Base-by-base conservation (phyloP, 1,139 yeast genomes). In the Debaryomycetaceae sp. region DNA sequence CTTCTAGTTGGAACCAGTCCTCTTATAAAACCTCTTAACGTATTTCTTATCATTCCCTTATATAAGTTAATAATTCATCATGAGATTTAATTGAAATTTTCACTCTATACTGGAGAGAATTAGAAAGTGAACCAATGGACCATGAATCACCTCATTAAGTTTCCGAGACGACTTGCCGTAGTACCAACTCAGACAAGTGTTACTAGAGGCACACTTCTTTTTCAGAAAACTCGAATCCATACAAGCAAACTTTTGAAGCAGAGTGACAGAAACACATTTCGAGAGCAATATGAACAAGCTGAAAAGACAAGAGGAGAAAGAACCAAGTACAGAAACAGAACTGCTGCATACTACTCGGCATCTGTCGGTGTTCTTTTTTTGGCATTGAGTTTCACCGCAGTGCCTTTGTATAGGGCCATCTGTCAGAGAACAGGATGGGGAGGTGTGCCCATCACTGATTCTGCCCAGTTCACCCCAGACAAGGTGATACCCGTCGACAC, bases 401-500 rank as follows among this genome's bases (percentile, higher is more conserved):
- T 95, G 8, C 98, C 99, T 3, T 68, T 95, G 20, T 95, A 95
- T 63, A 72, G 97, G 53, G 91, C 93, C 20, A 76, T 95, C 39
- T 95, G 99, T 71, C 89, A 91, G 57, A 80, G 96, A 66, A 91
- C 97, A 1, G 99, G 99, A 0, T 93, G 87, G 79, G 97, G 93
- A 42, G 99, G 99, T 40, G 82, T 85, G 8, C 98, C 99, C 13
- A 86, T 91, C 54, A 90, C 97, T 0, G 99, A 93, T 60, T 68
- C 76, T 37, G 65, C 83, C 13, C 82, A 78, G 55, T 88, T 93
- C 64, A 87, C 97, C 0, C 83, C 91, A 7, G 99, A 93, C 58
- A 86, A 86, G 58, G 71, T 95, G 62, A 71, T 87, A 22, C 97
- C 99, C 0, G 95, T 95, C 11, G 93, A 90, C 49, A 85, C 93